phyloP scores from a whole-genome alignment of 768 basidiomycete genomes.

The Agrocybe praecox region DNA sequence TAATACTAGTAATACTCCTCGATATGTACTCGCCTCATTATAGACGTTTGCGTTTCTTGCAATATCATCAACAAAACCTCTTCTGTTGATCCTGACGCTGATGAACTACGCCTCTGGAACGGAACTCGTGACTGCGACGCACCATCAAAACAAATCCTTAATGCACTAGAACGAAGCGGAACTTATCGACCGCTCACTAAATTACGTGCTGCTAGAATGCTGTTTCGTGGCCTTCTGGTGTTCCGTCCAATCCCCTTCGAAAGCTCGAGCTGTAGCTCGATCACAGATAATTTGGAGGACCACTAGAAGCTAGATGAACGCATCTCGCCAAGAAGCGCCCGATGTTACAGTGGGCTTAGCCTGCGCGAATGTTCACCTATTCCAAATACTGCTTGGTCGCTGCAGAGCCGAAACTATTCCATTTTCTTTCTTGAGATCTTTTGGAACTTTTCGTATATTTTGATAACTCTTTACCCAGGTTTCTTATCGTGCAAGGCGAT shows the following conservation, averaged over 20 bases:
- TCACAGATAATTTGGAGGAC: neutral
- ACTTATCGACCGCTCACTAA: neutral
- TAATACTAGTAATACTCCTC: neutral
- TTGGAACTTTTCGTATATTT: too few species aligned
- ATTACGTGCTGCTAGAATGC: neutral
- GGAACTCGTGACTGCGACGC: neutral
- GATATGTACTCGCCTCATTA: conserved; percentile 9
- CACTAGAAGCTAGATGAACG: neutral
- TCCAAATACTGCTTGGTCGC: neutral
- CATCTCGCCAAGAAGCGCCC: neutral
- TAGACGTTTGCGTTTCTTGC: conserved; percentile 16
- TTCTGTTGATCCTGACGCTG: neutral
- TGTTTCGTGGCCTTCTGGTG: neutral
- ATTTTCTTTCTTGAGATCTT: too few species aligned
- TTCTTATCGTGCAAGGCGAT: too few species aligned
- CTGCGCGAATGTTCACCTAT: neutral
- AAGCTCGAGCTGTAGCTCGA: neutral
- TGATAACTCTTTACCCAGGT: too few species aligned
- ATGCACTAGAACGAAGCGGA: neutral
- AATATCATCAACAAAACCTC: conserved; percentile 10
- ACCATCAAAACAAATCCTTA: neutral
- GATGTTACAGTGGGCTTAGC: neutral
- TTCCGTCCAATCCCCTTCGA: neutral
- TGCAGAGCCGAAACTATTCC: too few species aligned
- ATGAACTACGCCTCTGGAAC: neutral